Percentiles rank a stretch among this genome's conserved stretches.
Evolutionary conservation across 2,329 filamentous ascomycete species (phyloP).

Genomic region (Pseudocercospora pini-densiflorae): DNA sequence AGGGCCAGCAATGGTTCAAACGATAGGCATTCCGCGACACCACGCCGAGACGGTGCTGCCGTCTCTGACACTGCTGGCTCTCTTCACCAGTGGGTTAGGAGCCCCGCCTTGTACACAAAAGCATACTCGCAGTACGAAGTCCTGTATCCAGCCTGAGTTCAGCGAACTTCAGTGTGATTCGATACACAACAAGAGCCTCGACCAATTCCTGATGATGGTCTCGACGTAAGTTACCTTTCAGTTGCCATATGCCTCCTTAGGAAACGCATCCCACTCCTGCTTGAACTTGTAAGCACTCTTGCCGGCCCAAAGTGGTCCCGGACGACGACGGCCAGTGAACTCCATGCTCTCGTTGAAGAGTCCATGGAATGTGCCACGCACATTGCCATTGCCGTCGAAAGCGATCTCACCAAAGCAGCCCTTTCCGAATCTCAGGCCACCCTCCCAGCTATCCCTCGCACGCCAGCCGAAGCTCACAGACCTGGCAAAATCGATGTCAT

Average conservation of each 20-base stretch:
- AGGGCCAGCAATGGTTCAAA: no score
- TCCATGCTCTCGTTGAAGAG: constrained; percentile 36
- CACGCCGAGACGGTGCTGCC: no score
- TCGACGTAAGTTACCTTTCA: constrained; percentile 1
- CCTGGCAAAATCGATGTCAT: constrained; percentile 31
- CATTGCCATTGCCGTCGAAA: constrained; percentile 30
- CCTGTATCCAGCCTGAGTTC: background rate
- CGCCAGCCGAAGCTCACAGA: constrained; percentile 39
- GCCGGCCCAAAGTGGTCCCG: constrained; percentile 30
- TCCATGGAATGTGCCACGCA: constrained; percentile 34
- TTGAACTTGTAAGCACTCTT: constrained; percentile 33
- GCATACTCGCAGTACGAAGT: background rate
- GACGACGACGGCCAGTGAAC: constrained; percentile 35
- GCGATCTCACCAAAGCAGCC: constrained; percentile 41
- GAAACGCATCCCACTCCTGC: constrained; percentile 35
- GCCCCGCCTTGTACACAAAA: no score
- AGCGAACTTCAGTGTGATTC: background rate
- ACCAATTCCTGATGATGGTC: background rate
- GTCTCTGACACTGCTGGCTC: no score
- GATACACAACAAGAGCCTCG: background rate
- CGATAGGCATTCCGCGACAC: no score
- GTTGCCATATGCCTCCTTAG: constrained; percentile 36
- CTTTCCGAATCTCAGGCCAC: constrained; percentile 38
- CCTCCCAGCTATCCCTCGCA: constrained; percentile 35
- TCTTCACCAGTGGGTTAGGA: no score